phyloP scores from a whole-genome alignment of 1,284 basidiomycete genomes.

The Puccinia coronata region DNA sequence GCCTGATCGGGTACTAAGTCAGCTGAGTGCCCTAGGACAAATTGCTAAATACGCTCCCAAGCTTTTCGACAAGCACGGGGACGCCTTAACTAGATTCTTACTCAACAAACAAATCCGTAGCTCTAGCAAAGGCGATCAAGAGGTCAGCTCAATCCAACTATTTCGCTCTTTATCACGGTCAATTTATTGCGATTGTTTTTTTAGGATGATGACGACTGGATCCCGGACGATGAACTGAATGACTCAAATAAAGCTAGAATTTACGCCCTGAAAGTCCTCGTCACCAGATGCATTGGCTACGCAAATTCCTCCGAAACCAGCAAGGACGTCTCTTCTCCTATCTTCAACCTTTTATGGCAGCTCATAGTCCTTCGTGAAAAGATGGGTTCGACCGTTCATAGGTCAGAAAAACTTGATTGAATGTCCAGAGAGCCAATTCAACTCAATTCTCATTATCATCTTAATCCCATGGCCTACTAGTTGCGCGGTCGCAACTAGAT shows the following conservation, averaged over 20 bases:
- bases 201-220: constrained; percentile 68
- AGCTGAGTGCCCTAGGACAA: constrained; percentile 73
- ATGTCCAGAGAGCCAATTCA: neutral
- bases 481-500: constrained; percentile 56
- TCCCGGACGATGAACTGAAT: constrained; percentile 67
- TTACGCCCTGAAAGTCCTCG: constrained; percentile 72
- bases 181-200: neutral
- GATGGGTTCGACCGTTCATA: constrained; percentile 31
- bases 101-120: constrained; percentile 72
- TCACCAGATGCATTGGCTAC: constrained; percentile 74
- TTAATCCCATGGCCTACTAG: constrained; percentile 33
- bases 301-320: constrained; percentile 66
- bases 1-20: constrained; percentile 67
- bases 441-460: constrained; percentile 28
- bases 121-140: constrained; percentile 60
- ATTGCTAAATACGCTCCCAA: constrained; percentile 71
- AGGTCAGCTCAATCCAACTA: constrained; percentile 60
- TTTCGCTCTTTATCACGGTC: neutral
- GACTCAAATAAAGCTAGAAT: constrained; percentile 68
- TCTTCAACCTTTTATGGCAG: constrained; percentile 72
- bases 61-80: constrained; percentile 75
- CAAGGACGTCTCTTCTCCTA: constrained; percentile 71
- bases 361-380: constrained; percentile 65
- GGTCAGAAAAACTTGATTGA: constrained; percentile 65
- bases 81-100: constrained; percentile 71